Percentiles rank a stretch among this genome's conserved stretches.
These are phyloP conservation scores for Trypanosomatidae sp. DNA, from an alignment of 208 protist genomes.

Conservation along the genomic window DNA sequence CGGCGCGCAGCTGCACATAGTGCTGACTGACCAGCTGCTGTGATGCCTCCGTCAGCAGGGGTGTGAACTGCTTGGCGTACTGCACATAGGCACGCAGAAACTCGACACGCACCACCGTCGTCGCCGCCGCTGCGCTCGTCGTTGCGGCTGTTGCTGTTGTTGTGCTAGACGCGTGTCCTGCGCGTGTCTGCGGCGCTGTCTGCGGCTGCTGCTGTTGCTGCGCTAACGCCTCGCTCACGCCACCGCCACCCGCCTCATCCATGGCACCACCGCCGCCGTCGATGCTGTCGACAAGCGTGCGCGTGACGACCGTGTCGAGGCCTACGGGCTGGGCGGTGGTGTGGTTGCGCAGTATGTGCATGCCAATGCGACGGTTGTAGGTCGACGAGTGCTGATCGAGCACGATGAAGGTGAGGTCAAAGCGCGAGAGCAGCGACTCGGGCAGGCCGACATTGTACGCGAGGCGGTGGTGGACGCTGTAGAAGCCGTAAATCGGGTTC, in stretches of 20 bases:
- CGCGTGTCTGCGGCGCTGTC: not conserved
- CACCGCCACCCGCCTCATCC: no score
- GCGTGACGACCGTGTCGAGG: conserved; percentile 31
- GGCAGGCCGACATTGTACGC: conserved; percentile 96
- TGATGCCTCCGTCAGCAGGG: conserved; percentile 78
- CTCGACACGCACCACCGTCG: conserved; percentile 71
- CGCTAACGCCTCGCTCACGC: not conserved
- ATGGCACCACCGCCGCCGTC: conserved; percentile 22
- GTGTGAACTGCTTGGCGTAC: conserved; percentile 75
- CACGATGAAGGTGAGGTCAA: conserved; percentile 99
- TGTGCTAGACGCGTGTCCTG: not conserved
- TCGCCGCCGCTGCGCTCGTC: conserved; percentile 34
- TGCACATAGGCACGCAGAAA: conserved; percentile 97
- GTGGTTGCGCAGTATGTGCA: conserved; percentile 95
- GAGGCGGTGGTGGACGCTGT: conserved; percentile 85
- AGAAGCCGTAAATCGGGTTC: conserved; percentile 99
- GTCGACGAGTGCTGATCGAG: conserved; percentile 91
- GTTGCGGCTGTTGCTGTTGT: conserved; percentile 73
- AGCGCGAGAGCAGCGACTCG: conserved; percentile 99
- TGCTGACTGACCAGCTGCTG: conserved; percentile 69
- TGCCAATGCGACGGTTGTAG: conserved; percentile 87
- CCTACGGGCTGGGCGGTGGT: conserved; percentile 50
- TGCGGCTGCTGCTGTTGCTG: not conserved
- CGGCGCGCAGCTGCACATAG: conserved; percentile 87
- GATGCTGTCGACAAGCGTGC: conserved; percentile 56